Evolutionary conservation across 2,329 filamentous ascomycete species (phyloP).

Genomic region (Fusarium pseudograminearum): DNA sequence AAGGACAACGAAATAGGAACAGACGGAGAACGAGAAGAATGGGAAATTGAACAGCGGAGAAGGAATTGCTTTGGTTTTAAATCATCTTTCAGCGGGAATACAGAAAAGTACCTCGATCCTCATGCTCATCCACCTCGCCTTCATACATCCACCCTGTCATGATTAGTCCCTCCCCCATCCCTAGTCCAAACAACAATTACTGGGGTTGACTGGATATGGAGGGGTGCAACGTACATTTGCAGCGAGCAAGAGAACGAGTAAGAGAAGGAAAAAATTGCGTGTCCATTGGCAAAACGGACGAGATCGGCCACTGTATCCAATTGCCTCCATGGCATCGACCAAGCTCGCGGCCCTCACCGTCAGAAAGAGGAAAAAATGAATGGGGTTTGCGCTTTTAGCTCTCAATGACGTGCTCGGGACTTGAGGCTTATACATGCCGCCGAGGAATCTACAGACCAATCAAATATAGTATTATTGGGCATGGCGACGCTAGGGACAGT

Average conservation of each 20-base stretch:
- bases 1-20: conserved; percentile 22
- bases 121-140: conserved; percentile 30
- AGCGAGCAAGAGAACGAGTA: conserved; percentile 24
- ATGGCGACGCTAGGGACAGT: conserved; percentile 30
- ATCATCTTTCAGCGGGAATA: conserved; percentile 23
- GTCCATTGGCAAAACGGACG: conserved; percentile 40
- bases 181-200: conserved; percentile 31
- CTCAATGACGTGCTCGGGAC: conserved; percentile 53
- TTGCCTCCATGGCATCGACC: conserved; percentile 22
- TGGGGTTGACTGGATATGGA: conserved; percentile 29
- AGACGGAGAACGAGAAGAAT: conserved; percentile 23
- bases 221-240: conserved; percentile 22
- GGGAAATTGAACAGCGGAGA: conserved; percentile 14
- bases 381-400: conserved; percentile 47
- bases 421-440: conserved; percentile 50
- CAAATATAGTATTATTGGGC: conserved; percentile 21
- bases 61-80: conserved; percentile 40
- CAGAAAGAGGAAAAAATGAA: conserved; percentile 42
- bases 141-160: conserved; percentile 43
- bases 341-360: conserved; percentile 37
- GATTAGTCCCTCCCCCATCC: conserved; percentile 33
- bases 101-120: conserved; percentile 23
- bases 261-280: conserved; percentile 46
- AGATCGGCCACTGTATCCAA: conserved; percentile 39
- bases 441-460: conserved; percentile 47